Conservation (phyloP, 1,139 yeast genomes). For the Geotrichum macrosporum region DNA sequence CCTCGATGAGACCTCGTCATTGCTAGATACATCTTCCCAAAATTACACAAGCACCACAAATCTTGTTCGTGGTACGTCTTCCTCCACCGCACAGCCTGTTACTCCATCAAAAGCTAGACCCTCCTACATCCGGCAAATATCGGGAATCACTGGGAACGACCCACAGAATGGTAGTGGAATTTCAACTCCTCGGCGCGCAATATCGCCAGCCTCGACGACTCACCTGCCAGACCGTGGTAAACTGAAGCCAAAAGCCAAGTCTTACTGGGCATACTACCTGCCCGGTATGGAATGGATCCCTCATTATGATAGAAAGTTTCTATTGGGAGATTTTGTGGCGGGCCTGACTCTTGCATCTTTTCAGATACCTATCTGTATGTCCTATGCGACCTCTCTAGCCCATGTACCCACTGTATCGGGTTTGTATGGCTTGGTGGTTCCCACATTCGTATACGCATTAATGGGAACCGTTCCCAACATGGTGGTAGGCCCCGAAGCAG, state of each 20-base stretch:
- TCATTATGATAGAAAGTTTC: conserved; percentile 48
- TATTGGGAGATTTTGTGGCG: conserved; percentile 74
- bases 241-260: conserved; percentile 24
- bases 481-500: conserved; percentile 97
- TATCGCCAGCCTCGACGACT: conserved; percentile 11
- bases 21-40: not conserved
- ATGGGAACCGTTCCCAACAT: conserved; percentile 93
- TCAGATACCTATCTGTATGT: conserved; percentile 83
- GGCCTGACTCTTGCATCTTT: conserved; percentile 87
- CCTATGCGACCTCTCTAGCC: conserved; percentile 86
- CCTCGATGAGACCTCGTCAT: conserved; percentile 10
- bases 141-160: conserved; percentile 12
- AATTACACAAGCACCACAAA: not conserved
- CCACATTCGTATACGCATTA: conserved; percentile 76
- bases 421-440: conserved; percentile 69
- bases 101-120: conserved; percentile 15
- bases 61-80: not conserved
- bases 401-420: conserved; percentile 89
- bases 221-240: conserved; percentile 19
- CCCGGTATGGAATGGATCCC: conserved; percentile 82
- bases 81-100: not conserved
- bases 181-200: conserved; percentile 8
- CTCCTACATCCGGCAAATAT: conserved; percentile 21
- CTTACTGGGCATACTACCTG: conserved; percentile 59
- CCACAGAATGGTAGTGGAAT: not conserved